Conservation (phyloP, 208 protist species). For the Trypanosoma lewisi region DNA sequence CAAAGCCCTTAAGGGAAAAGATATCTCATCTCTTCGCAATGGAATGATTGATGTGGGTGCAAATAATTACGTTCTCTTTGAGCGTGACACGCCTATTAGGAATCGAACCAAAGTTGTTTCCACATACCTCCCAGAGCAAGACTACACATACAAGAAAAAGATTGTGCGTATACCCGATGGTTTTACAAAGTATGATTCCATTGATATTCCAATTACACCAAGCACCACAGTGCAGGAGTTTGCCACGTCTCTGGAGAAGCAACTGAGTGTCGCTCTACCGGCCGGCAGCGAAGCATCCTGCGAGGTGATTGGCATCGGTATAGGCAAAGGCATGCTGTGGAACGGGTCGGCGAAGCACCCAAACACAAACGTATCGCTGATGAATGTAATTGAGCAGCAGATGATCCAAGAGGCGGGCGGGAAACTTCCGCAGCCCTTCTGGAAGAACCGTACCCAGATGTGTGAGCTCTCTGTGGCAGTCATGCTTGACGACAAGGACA, state of each 20-base stretch:
- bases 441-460: constrained; percentile 77
- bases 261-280: constrained; percentile 54
- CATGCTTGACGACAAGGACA: constrained; percentile 69
- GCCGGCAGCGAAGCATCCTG: constrained; percentile 34
- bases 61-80: constrained; percentile 90
- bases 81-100: constrained; percentile 73
- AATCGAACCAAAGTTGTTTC: constrained; percentile 64
- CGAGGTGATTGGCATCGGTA: constrained; percentile 78
- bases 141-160: constrained; percentile 87
- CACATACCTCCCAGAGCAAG: constrained; percentile 85
- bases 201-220: constrained; percentile 59
- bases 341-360: constrained; percentile 66
- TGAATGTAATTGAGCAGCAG: constrained; percentile 83
- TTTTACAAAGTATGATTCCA: constrained; percentile 87
- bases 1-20: constrained; percentile 93
- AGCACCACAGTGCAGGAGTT: constrained; percentile 76
- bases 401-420: constrained; percentile 58
- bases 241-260: constrained; percentile 36
- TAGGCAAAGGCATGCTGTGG: constrained; percentile 84
- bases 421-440: constrained; percentile 53
- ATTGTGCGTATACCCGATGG: constrained; percentile 75
- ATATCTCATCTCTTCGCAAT: constrained; percentile 72
- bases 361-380: constrained; percentile 73
- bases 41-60: constrained; percentile 88
- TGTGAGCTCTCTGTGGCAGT: constrained; percentile 75